Evolutionary conservation across 2,329 filamentous ascomycete species (phyloP), one percentile per base, ranked within the genome.

Genomic region (Alternaria gansuensis): DNA sequence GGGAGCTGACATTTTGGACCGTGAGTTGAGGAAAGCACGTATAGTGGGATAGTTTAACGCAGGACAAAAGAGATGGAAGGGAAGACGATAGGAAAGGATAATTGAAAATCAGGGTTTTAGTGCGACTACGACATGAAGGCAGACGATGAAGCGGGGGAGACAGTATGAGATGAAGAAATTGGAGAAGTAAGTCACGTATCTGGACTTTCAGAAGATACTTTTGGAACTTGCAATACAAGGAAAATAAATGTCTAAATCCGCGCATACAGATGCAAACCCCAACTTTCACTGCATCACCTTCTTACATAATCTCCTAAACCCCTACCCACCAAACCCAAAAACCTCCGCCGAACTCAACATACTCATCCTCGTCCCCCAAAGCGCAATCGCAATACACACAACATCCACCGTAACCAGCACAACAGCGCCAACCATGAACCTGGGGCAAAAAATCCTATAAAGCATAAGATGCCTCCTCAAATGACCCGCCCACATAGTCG

Each of bases 381-480:
- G 75, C n/a, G 88, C 87, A 14, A 97, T 83, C 13, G 88, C 63
- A 7, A 95, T 84, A 1, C 85, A 85, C 2, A 95, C 84, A 4
- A 96, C 64, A 72, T 98, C 94, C 9, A 96, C 88, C 26, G 93
- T 83, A 14, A 94, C 71, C 58, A 98, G 75, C 49, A 90, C 84
- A 3, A 85, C 79, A 0, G 88, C 89, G 0, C 90, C 92, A 75
- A 92, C 85, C 90, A 99, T 91, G 80, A 94, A 99, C 28, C 94
- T 82, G 45, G 95, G 95, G 79, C 86, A 89, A 73, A 99, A 99
- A 41, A 99, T 92, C 40, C 95, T 86, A 79, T 95, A 99, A 29
- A 99, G 84, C 95, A 99, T 99, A 63, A 99, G 83, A 81, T 99
- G 95, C 51, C 95, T 85, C 53, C 95, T 84, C 71, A 99, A 80